phyloP scores from a whole-genome alignment of 371 early-diverging fungal species.

The Mortierella sp. region DNA sequence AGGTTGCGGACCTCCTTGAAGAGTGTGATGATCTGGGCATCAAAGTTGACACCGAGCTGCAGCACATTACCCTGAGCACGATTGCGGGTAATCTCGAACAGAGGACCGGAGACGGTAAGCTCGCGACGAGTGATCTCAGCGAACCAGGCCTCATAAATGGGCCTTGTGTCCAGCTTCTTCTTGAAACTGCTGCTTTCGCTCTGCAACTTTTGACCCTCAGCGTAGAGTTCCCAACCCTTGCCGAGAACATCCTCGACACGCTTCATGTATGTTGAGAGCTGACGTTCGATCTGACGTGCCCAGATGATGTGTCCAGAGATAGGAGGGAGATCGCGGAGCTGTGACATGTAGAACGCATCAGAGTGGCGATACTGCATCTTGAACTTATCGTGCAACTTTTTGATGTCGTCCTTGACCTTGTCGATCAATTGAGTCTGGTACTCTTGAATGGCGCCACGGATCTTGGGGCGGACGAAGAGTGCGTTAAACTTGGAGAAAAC shows the following conservation, averaged over 20 bases:
- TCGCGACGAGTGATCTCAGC: slow-evolving; percentile 90
- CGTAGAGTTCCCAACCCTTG: slow-evolving; percentile 97
- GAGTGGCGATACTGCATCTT: slow-evolving; percentile 93
- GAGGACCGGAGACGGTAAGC: slow-evolving; percentile 89
- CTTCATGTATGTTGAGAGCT: slow-evolving; percentile 95
- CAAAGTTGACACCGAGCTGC: slow-evolving; percentile 94
- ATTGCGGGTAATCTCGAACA: slow-evolving; percentile 92
- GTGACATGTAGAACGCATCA: slow-evolving; percentile 91
- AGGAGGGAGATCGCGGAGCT: slow-evolving; percentile 94
- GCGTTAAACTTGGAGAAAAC: slow-evolving; percentile 99
- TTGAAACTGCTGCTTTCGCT: slow-evolving; percentile 93
- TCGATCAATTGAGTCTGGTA: slow-evolving; percentile 98
- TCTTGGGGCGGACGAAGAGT: slow-evolving; percentile 98
- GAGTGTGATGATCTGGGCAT: slow-evolving; percentile 92
- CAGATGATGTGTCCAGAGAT: slow-evolving; percentile 97
- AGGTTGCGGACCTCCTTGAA: slow-evolving; percentile 98
- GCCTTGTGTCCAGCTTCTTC: slow-evolving; percentile 92
- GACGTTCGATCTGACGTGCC: slow-evolving; percentile 98
- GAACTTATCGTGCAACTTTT: slow-evolving; percentile 96
- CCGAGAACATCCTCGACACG: slow-evolving; percentile 98
- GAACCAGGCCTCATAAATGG: slow-evolving; percentile 95
- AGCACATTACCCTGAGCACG: slow-evolving; percentile 85
- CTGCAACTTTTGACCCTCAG: slow-evolving; percentile 96
- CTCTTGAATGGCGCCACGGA: slow-evolving; percentile 99
- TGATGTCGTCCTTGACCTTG: slow-evolving; percentile 97